Percentiles rank a stretch among this genome's conserved stretches.
Evolutionary conservation across 2,329 filamentous ascomycete species (phyloP).

Genomic region (Gnomoniopsis smithogilvyi): DNA sequence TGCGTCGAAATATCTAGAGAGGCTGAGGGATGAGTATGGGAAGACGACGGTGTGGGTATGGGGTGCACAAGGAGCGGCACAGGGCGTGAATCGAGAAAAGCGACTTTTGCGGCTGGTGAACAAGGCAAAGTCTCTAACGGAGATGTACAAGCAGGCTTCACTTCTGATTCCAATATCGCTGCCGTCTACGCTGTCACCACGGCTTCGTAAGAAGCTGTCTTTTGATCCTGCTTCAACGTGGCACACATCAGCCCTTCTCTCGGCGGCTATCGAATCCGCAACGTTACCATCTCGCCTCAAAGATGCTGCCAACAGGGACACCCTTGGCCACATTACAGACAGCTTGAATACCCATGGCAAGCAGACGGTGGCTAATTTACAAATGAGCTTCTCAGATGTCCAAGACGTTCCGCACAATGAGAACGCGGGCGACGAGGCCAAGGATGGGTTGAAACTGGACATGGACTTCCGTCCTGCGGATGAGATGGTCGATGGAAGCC

Average conservation of each 20-base stretch:
- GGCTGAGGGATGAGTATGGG: constrained; percentile 83
- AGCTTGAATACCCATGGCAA: constrained; percentile 72
- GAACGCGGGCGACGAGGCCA: constrained; percentile 17
- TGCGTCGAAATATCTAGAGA: constrained; percentile 68
- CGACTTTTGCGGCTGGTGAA: constrained; percentile 67
- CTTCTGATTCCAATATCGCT: constrained; percentile 74
- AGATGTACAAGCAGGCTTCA: constrained; percentile 68
- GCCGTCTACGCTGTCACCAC: constrained; percentile 49
- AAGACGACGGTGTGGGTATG: constrained; percentile 86
- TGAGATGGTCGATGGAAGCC: constrained; percentile 27
- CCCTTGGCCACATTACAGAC: constrained; percentile 61
- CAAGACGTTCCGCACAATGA: constrained; percentile 27
- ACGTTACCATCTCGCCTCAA: constrained; percentile 73
- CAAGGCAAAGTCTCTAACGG: constrained; percentile 66
- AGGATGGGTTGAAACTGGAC: constrained; percentile 31
- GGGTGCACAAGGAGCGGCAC: constrained; percentile 66
- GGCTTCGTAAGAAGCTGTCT: constrained; percentile 42
- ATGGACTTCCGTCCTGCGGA: constrained; percentile 39
- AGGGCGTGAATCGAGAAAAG: constrained; percentile 54
- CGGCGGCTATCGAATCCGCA: constrained; percentile 73
- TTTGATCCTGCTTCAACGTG: constrained; percentile 67
- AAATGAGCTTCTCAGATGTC: constrained; percentile 55
- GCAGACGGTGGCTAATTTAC: constrained; percentile 73
- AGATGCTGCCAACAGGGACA: constrained; percentile 40
- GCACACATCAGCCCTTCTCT: constrained; percentile 76